Evolutionary conservation across 192 early-diverging fungal species (phyloP).

Genomic region (Coemansia sp.): DNA sequence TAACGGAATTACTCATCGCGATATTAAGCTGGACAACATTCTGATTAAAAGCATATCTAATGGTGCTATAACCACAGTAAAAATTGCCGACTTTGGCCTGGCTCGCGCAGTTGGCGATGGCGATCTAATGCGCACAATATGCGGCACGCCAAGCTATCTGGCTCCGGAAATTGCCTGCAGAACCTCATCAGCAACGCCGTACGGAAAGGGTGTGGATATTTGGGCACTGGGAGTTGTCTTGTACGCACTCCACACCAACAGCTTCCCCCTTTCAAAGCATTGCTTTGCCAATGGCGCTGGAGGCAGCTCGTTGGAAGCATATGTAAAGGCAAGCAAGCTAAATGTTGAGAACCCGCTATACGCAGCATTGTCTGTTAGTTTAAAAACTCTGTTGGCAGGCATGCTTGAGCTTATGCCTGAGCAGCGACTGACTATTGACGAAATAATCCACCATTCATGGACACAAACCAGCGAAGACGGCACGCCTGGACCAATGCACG

Average conservation of each 20-base stretch:
- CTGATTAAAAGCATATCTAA: slow-evolving; percentile 26
- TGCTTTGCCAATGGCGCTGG: slow-evolving; percentile 14
- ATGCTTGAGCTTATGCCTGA: slow-evolving; percentile 38
- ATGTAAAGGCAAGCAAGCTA: slow-evolving; percentile 22
- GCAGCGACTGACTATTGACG: slow-evolving; percentile 26
- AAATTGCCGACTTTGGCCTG: slow-evolving; percentile 71
- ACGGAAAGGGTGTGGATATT: slow-evolving; percentile 48
- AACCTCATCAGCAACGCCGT: slow-evolving; percentile 31
- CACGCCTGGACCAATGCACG: slow-evolving; percentile 19
- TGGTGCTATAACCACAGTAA: slow-evolving; percentile 23
- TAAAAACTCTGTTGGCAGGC: slow-evolving; percentile 22
- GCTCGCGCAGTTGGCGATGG: slow-evolving; percentile 47
- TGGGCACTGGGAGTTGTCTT: slow-evolving; percentile 54
- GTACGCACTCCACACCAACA: slow-evolving; percentile 42
- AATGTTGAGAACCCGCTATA: slow-evolving; percentile 21
- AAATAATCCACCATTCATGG: slow-evolving; percentile 38
- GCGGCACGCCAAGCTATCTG: slow-evolving; percentile 59
- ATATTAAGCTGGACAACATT: slow-evolving; percentile 87
- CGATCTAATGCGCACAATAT: slow-evolving; percentile 54
- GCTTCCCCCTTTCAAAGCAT: slow-evolving; percentile 42
- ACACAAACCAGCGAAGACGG: slow-evolving; percentile 37
- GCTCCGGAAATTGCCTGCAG: slow-evolving; percentile 55
- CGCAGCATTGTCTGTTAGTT: slow-evolving; percentile 14
- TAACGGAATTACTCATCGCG: slow-evolving; percentile 86
- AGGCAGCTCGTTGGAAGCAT: slow-evolving; percentile 19